Evolutionary conservation across 148 eudicot species (phyloP), one percentile per base, ranked within the genome.

Genomic region (Euryodendron excelsum): DNA sequence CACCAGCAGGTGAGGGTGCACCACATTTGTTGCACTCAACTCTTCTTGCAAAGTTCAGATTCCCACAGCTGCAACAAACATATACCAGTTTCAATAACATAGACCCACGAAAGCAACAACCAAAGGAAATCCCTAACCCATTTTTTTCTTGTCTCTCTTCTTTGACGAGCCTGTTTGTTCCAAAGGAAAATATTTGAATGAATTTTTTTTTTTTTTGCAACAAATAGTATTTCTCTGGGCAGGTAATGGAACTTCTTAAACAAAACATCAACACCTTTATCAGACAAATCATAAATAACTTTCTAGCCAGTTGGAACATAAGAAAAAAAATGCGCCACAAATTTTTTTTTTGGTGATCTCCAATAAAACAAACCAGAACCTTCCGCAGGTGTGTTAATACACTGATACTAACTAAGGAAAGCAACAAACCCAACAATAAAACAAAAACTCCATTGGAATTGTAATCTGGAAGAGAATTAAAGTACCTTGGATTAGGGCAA

Each of bases 1-100:
- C 48, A 17, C 75, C 86, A 60, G 87, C 85, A 76, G 97, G 97
- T 30, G 92, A 76, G 33, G 93, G 87, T 63, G 90, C 85, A 65
- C 91, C 91, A 62, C 98, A 96, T 87, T 92, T 93, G 91, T 96
- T 93, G 82, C 99, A 95, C 73, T 93, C 89, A 39, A 79, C 81
- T 85, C 99, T 85, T 75, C 97, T 88, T 17, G 99, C 98, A 87
- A 96, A 96, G 85, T 96, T 96, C 86, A 90, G 36, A 82, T 96
- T 96, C 80, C 95, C 97, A 78, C 98, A 96, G 78, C 99, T 96
- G 80, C 90, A 90, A 58, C 62, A 69, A n/a, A 70, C 30, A 62
- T 69, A 13, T 15, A 62, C 18, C 48, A 78, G 64, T 44, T 80
- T 82, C 77, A 83, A 78, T 75, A 48, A 72, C 52, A n/a, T 36